Base-by-base conservation (phyloP, 352 stramenopile species). In the Pythium phragmiticola region DNA sequence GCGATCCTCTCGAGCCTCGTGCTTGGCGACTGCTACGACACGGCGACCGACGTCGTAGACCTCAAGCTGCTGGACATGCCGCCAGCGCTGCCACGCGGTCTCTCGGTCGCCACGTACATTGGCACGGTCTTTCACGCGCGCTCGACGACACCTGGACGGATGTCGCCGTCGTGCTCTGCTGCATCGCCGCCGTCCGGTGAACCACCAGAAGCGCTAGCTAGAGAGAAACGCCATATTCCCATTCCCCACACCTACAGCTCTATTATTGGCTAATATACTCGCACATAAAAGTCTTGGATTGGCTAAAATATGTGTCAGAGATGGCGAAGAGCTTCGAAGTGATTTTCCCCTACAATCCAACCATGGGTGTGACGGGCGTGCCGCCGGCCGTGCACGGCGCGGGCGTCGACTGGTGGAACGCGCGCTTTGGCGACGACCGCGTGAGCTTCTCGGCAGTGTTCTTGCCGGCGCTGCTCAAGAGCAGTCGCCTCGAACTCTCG, bases 121-220 rank as follows among this genome's bases (percentile, higher is more conserved):
- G 77, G 87, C 41, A 54, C 48, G 7, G 60, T 65, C 2, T 87
- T 87, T 49, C 63, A 78, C 37, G 82, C 84, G 59, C 76, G 78
- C 66, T 80, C 60, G 68, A 85, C 52, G 71, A 87, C 33, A 74
- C 84, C 34, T 74, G 69, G 65, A 48, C 46, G n/a, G 78, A 84
- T 59, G 78, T 77, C 12, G 66, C 52, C 12, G 63, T 80, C 23
- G 56, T 81, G 7, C 36, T 87, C 49, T 68, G 53, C 6, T 84
- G 75, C 54, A 81, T 82, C n/a, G 63, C 76, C 34, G 41, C 74
- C 11, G 76, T 85, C 63, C 76, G 76, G 7, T 89, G 42, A 87
- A 87, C 43, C 75, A 84, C 65, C 80, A 89, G 65, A 65, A 65
- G 58, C 50, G 41, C 14, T 65, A 57, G 33, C 8, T 28, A 14